Base-by-base conservation (phyloP, 768 basidiomycete genomes). In the Lactarius quietus region DNA sequence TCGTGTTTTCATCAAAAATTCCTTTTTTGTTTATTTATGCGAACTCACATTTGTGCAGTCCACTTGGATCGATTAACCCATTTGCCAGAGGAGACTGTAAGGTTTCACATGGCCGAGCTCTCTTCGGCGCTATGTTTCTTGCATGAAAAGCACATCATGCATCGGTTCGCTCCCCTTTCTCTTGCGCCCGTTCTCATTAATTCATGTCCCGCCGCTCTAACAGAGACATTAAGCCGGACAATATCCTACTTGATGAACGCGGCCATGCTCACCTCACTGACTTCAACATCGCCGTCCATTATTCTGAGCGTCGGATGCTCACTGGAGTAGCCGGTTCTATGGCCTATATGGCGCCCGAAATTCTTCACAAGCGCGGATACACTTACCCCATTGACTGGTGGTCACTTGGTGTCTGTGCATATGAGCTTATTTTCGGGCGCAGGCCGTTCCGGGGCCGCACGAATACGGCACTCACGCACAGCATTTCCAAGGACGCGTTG, bases 211-310 rank as follows among this genome's bases (percentile, higher is more conserved):
- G 12, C 62, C 45, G 54, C 23, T 43, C 39, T 14, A 29, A 35
- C 70, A 96, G 95, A 29, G 96, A 98, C 75, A 78, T 99, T 72
- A 99, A 98, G 76, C 96, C 96, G 3, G 96, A 98, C 77, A 98
- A 98, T 75, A 94, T 99, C 69, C 86, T 99, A 20, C 86, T 98
- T 20, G 96, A 99, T 75, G 95, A 97, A 72, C 82, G 84, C 57
- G 96, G 96, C 2, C 95, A 99, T 72, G 95, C 95, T 8, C 96
- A 99, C 76, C 81, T 99, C 67, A 98, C 90, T 0, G 96, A 99
- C 75, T 97, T 99, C 78, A 99, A 99, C 75, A 99, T 99, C 64
- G 96, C 96, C 18, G 94, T 98, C 8, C 96, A 99, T 76, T 98
- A 92, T 73, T 86, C 89, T 6, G 94, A 97, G 63, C 84, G 92